Conservation (phyloP, 257 asterid genomes). For the Solanum medicagineum region DNA sequence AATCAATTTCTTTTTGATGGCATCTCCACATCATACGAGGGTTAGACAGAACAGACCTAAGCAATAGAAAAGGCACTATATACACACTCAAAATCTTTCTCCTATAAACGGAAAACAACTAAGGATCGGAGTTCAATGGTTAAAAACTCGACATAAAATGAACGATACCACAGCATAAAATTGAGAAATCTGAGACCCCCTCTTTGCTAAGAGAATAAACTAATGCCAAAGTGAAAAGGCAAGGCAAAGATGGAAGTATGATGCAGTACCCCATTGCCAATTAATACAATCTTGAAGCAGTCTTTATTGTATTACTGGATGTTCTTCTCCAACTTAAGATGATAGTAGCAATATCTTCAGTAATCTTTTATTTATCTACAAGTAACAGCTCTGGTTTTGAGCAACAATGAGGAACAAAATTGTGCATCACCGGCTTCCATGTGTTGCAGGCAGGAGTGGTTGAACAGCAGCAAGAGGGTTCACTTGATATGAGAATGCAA, state of each 20-base stretch:
- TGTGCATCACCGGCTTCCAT: conserved; percentile 29
- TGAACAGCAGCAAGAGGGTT: conserved; percentile 93
- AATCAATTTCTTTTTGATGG: not conserved
- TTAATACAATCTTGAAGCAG: not conserved
- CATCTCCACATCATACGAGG: not conserved
- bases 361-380: not conserved
- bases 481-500: conserved; percentile 90
- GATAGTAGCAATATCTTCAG: not conserved
- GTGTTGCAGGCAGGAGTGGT: conserved; percentile 41
- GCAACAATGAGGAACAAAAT: not conserved
- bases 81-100: not conserved
- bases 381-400: not conserved
- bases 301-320: not conserved
- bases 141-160: not conserved
- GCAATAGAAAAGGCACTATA: not conserved
- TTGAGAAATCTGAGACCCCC: not conserved
- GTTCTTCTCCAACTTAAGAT: not conserved
- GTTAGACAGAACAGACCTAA: not conserved
- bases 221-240: not conserved
- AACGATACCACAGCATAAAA: not conserved
- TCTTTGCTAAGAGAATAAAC: not conserved
- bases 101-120: not conserved
- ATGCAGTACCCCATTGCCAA: not conserved
- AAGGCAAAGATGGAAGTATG: not conserved
- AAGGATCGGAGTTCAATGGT: not conserved